Evolutionary conservation across 352 stramenopile species (phyloP), one percentile per base, ranked within the genome.

Genomic region (Phytophthora megakarya): DNA sequence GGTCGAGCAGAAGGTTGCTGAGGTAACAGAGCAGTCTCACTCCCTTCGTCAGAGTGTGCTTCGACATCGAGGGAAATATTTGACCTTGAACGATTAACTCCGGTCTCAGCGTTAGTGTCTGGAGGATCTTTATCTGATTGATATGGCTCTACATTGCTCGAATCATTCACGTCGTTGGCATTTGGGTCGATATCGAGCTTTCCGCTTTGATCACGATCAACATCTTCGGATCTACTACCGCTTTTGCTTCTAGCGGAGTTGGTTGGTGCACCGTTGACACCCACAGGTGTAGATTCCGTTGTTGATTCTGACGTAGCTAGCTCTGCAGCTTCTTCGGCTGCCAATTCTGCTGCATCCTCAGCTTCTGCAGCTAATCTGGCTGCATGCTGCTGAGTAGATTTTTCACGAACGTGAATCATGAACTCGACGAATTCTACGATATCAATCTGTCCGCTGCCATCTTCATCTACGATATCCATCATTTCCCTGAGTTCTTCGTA

Each of bases 401-500:
- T 92, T 51, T 88, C 79, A 2, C 83, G 81, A 13, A 92, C 81
- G 61, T 90, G 77, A 38, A 92, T 85, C 84, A 93, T 95, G 52
- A 93, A 95, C 59, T 93, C 80, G 50, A 95, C 76, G 60, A 96
- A 96, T 60, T 94, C 87, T 39, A 92, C 80, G 37, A 95, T 85
- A 56, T 95, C 87, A 43, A 96, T 96, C 56, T 96, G 86, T 0
- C 87, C 87, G 26, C 79, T 90, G 32, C 82, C 81, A 46, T 96
- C 87, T 74, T 96, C 87, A 38, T 95, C 87, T 9, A 96, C 84
- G 25, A 91, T 62, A 44, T 89, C 79, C 78, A 96, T 90, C 85
- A 96, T 94, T 51, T 90, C 81, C 45, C 86, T 87, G 5, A 96
- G 77, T 59, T 95, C 86, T 43, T 92, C 82, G 50, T 92, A 90